phyloP scores from a whole-genome alignment of 257 asterid species.

The Solanum megistacrolobum region DNA sequence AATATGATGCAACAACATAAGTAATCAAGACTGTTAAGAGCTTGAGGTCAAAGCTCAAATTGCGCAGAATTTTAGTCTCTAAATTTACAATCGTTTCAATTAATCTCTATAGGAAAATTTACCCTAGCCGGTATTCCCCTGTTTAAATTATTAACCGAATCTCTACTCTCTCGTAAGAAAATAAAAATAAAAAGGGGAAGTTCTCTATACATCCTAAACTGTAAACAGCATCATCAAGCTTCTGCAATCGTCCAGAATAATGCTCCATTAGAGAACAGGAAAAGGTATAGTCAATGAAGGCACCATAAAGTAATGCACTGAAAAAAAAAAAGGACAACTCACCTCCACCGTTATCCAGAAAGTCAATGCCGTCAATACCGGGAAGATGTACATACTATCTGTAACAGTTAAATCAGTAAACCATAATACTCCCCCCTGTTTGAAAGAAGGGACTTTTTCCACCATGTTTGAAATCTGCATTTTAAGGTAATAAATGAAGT shows the following conservation, averaged over 20 bases:
- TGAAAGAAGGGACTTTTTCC: constrained; percentile 84
- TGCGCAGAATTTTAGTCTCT: neutral
- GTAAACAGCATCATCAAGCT: neutral
- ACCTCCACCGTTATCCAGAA: constrained; percentile 96
- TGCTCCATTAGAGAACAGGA: neutral
- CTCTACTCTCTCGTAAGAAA: neutral
- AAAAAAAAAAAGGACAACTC: neutral
- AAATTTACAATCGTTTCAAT: neutral
- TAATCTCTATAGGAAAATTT: neutral
- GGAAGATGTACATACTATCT: constrained; percentile 63
- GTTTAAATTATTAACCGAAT: neutral
- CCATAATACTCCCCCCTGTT: constrained; percentile 83
- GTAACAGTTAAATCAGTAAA: constrained; percentile 86
- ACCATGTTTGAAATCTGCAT: constrained; percentile 73
- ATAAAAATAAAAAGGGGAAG: neutral
- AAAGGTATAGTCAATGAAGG: neutral
- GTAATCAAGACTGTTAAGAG: neutral
- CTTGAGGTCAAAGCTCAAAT: neutral
- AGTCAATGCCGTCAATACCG: constrained; percentile 74
- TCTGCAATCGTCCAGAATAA: neutral
- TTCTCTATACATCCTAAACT: neutral
- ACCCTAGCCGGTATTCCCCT: neutral
- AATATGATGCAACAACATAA: neutral
- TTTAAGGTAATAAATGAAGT: neutral
- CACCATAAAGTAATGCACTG: neutral